Conservation (phyloP, 768 basidiomycete genomes). For the Hypholoma sublateritium region DNA sequence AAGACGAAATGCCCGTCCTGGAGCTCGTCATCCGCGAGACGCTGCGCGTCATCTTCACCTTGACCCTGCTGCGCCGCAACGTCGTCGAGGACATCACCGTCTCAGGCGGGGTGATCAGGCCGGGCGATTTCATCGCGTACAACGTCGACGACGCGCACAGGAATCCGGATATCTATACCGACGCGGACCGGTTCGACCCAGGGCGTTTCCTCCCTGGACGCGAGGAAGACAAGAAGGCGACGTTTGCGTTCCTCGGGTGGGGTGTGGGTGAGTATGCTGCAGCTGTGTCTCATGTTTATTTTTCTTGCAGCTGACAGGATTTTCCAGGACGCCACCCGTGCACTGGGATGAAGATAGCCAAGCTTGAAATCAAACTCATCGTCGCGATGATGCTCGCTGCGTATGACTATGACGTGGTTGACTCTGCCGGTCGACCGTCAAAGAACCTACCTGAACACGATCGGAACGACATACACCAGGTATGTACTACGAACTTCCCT, state of each 20-base stretch:
- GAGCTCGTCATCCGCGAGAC: constrained; percentile 42
- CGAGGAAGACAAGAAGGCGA: constrained; percentile 34
- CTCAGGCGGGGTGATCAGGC: no score
- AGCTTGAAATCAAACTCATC: constrained; percentile 38
- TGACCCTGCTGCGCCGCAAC: no score
- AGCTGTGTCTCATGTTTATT: neutral
- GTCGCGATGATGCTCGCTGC: constrained; percentile 30
- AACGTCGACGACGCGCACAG: no score
- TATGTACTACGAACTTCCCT: constrained; percentile 9
- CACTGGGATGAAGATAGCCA: constrained; percentile 36
- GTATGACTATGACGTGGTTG: constrained; percentile 33
- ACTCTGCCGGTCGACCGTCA: constrained; percentile 24
- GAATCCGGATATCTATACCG: no score
- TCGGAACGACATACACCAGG: constrained; percentile 33
- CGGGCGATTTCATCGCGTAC: no score
- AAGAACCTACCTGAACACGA: constrained; percentile 25
- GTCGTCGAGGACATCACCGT: no score
- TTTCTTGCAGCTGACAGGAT: neutral
- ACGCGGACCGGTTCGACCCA: constrained; percentile 44
- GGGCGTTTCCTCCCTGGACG: constrained; percentile 27
- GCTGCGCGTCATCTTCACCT: constrained; percentile 29
- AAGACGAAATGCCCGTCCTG: constrained; percentile 37
- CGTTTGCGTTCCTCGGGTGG: constrained; percentile 37
- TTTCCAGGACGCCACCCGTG: constrained; percentile 40
- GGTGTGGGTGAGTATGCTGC: constrained; percentile 33